Evolutionary conservation across 2,329 filamentous ascomycete genomes (phyloP).

Genomic region (Verticillium dahliae): DNA sequence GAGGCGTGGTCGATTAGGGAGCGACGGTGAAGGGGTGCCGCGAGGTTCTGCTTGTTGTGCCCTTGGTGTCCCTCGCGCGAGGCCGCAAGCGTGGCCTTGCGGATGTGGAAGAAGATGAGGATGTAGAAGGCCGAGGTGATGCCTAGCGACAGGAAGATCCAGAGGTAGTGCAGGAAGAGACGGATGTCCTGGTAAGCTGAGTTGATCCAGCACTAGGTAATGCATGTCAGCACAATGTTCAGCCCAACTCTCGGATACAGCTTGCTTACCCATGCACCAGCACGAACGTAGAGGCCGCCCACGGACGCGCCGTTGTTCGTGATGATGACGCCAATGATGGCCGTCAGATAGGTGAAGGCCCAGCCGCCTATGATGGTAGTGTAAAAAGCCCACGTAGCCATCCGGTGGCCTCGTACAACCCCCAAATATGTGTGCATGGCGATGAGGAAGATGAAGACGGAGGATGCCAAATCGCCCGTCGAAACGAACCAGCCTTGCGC

Average conservation of each 20-base stretch:
- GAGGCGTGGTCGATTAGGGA: constrained; percentile 17
- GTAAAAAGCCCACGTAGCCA: constrained; percentile 45
- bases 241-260: not conserved
- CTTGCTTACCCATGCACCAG: constrained; percentile 51
- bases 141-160: constrained; percentile 45
- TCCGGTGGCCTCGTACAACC: constrained; percentile 48
- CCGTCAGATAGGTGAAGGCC: constrained; percentile 53
- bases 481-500: constrained; percentile 65
- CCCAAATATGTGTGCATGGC: constrained; percentile 61
- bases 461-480: constrained; percentile 58
- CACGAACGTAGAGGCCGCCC: constrained; percentile 54
- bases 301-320: constrained; percentile 31
- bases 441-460: constrained; percentile 60
- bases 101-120: constrained; percentile 31
- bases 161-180: constrained; percentile 57
- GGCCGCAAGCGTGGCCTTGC: constrained; percentile 14
- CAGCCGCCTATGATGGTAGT: constrained; percentile 41
- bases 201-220: constrained; percentile 55
- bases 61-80: constrained; percentile 14
- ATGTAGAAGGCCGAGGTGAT: constrained; percentile 31
- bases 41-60: not conserved
- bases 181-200: constrained; percentile 45
- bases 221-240: constrained; percentile 3
- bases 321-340: constrained; percentile 40
- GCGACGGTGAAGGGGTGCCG: not conserved